A percentile compares a stretch with the other conserved stretches of the same genome.
Conservation (phyloP, 768 basidiomycete genomes). For the Mrakia blollopis region DNA sequence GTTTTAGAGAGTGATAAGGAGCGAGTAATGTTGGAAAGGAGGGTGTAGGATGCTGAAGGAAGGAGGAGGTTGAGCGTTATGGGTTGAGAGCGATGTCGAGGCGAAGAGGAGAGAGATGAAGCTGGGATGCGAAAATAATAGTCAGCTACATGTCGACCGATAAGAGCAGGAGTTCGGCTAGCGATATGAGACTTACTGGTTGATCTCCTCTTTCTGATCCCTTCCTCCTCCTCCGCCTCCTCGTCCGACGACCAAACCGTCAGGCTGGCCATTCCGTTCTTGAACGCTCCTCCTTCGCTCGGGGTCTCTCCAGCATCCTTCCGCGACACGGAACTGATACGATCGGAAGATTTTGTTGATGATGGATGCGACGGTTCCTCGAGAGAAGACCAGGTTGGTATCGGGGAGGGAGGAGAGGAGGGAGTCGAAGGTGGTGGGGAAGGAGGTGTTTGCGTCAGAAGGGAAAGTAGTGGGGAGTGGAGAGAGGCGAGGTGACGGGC, state of each 20-base stretch:
- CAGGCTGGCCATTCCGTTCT: conserved; percentile 12
- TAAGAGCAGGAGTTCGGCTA: not conserved
- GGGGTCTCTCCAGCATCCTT: not conserved
- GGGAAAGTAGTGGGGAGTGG: not conserved
- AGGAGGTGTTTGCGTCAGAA: conserved; percentile 4
- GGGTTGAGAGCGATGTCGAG: not conserved
- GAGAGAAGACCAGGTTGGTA: not conserved
- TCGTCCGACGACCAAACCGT: conserved; percentile 1
- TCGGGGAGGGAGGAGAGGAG: not conserved
- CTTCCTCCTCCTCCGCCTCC: not conserved
- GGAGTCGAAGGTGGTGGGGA: conserved; percentile 1
- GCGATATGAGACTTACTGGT: not conserved
- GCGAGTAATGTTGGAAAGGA: conserved; percentile 7
- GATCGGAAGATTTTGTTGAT: not conserved
- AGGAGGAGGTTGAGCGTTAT: conserved; percentile 9
- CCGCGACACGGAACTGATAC: not conserved
- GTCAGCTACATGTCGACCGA: not conserved
- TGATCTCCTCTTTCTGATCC: not conserved
- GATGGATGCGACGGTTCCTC: not conserved
- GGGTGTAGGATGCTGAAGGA: not conserved
- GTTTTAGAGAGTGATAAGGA: not conserved
- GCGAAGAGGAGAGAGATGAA: not conserved
- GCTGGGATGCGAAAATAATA: not conserved
- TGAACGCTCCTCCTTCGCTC: not conserved
- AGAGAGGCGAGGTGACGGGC: not conserved